Evolutionary conservation across 257 asterid genomes (phyloP), one percentile per base, ranked within the genome.

Genomic region (Ajuga chamaepitys): DNA sequence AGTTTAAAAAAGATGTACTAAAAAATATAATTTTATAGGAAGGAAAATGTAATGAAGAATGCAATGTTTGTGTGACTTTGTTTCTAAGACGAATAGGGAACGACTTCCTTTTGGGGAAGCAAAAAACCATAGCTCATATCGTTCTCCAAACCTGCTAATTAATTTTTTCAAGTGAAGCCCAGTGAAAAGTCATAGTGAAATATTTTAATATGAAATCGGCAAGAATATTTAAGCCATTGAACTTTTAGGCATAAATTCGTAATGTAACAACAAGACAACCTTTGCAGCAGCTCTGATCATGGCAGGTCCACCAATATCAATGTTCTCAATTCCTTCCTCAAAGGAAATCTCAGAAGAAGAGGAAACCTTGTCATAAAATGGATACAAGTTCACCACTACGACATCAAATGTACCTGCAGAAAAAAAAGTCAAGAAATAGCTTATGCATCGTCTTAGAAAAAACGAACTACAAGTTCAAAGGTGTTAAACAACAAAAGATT

Each of bases 241-340:
- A 45, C 17, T 24, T n/a, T 48, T 44, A n/a, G 18, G 57, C 58
- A 38, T 54, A 59, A 75, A 60, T 35, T 59, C 61, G 28, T 22
- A 52, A 20, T 22, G 46, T 14, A 20, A 45, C 24, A 26, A 30
- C 17, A 73, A 52, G 46, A 50, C 34, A 52, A 88, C 99, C 99
- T 94, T 94, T 24, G 97, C 99, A 30, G 99, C 99, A 62, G 96
- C 97, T 80, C 96, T 88, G 60, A 94, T 94, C 99, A 94, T 90
- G 77, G 99, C 80, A 74, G 97, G 99, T 50, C 97, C 97, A 17
- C 99, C 99, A 79, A 89, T 93, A 81, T 93, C 99, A 14, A 93
- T 90, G 81, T 93, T 93, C 80, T 93, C 99, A 70, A 93, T 88
- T 69, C 96, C 99, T 76, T 89, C 95, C 52, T 86, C 97, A 28